These are phyloP conservation scores for Colletotrichum sojae DNA, from an alignment of 2,329 filamentous ascomycete genomes.

Conservation along the genomic window DNA sequence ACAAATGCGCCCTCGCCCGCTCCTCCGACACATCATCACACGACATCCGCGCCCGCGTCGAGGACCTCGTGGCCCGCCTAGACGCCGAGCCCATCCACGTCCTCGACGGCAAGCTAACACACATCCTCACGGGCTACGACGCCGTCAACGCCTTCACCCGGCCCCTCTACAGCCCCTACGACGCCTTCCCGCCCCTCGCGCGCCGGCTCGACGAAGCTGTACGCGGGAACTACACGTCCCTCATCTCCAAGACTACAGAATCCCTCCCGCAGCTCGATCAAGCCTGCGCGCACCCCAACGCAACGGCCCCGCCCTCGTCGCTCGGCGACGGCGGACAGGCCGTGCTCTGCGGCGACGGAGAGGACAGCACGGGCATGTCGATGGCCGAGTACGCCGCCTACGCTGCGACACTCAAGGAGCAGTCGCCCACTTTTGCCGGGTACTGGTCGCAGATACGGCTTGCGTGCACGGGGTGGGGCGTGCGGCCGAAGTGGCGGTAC, in stretches of 20 bases:
- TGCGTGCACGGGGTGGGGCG: constrained; percentile 55
- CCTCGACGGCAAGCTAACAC: constrained; percentile 43
- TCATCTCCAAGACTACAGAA: background rate
- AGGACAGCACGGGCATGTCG: constrained; percentile 42
- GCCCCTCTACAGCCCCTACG: constrained; percentile 50
- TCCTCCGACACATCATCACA: constrained; percentile 44
- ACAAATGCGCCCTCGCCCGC: constrained; percentile 49
- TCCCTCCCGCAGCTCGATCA: constrained; percentile 14
- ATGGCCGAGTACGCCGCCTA: constrained; percentile 49
- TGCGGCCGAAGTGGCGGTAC: constrained; percentile 58
- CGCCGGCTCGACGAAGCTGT: constrained; percentile 44
- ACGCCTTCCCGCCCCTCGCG: constrained; percentile 39
- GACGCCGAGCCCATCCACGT: constrained; percentile 46
- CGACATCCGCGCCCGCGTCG: constrained; percentile 52
- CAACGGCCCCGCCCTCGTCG: background rate
- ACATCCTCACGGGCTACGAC: constrained; percentile 51
- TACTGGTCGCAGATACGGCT: constrained; percentile 55
- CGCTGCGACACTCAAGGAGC: constrained; percentile 44
- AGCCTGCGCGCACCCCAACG: constrained; percentile 22
- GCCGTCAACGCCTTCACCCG: constrained; percentile 46
- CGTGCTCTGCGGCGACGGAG: constrained; percentile 55
- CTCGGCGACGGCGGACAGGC: constrained; percentile 44
- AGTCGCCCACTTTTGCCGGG: constrained; percentile 50
- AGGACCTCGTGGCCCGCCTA: constrained; percentile 48
- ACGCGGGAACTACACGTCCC: constrained; percentile 47